Percentiles rank a stretch among this genome's conserved stretches.
These are phyloP conservation scores for Aspergillus neotritici DNA, from an alignment of 2,329 filamentous ascomycete species.

Conservation along the genomic window DNA sequence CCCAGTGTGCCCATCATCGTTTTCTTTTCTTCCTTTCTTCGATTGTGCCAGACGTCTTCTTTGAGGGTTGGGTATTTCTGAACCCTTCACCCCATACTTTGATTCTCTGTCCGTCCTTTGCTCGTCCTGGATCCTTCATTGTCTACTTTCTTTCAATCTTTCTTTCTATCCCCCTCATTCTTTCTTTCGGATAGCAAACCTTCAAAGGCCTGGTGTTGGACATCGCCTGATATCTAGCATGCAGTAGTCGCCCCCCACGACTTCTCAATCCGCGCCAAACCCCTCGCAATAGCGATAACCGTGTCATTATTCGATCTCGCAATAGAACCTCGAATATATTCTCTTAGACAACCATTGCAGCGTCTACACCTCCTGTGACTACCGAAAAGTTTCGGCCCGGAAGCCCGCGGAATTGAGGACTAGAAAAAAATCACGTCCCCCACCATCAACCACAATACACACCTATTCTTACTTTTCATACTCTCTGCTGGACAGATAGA, in stretches of 20 bases:
- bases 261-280: too few relatives aligned
- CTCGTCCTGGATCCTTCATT: neutral
- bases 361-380: neutral
- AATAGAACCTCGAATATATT: neutral
- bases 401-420: conserved; percentile 14
- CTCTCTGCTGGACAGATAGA: too few relatives aligned
- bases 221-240: too few relatives aligned
- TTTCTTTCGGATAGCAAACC: too few relatives aligned
- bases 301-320: too few relatives aligned
- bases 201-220: too few relatives aligned
- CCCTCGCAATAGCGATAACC: too few relatives aligned
- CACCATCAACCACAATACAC: too few relatives aligned
- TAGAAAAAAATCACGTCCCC: too few relatives aligned
- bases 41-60: too few relatives aligned
- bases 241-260: too few relatives aligned
- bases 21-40: neutral
- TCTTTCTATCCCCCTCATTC: neutral
- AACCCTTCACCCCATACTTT: neutral
- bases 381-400: conserved; percentile 3
- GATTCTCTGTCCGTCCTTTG: neutral
- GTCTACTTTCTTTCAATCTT: neutral
- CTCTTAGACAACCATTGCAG: neutral
- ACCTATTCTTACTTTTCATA: too few relatives aligned
- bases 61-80: neutral
- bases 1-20: conserved; percentile 5